Evolutionary conservation across 805 yeast genomes (phyloP), one percentile per base, ranked within the genome.

Genomic region (Starmera amethionina): DNA sequence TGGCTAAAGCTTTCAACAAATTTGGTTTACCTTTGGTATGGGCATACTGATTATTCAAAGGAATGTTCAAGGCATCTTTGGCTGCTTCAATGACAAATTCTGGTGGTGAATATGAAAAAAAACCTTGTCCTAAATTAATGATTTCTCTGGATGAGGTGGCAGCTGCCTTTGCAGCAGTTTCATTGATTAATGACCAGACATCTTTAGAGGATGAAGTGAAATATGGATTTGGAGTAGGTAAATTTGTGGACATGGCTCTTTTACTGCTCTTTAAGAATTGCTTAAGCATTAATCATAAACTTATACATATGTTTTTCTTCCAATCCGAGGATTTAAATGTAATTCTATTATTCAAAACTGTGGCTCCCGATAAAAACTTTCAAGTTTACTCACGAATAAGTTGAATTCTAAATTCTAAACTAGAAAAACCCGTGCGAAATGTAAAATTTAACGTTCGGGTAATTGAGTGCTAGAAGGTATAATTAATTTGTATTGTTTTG

Each of bases 91-190:
- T 68, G 13, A 95, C 96, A 62, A 93, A 93, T n/a, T 78, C 74
- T 1, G 98, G 98, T 3, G 98, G 98, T 28, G 89, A 75, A 59
- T 90, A 93, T 2, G 96, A 87, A 68, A 93, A 93, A 64, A 93
- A 93, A 2, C 98, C 98, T 61, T 93, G 98, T 30, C 98, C 98
- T 42, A 93, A 72, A 53, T 93, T 93, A 45, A 82, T 80, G 41
- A 90, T 77, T 40, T 86, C 83, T 51, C 82, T 71, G n/a, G 87
- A 88, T 36, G 77, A 78, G 33, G 63, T 64, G 3, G 58, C 50
- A 46, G 79, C 81, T 12, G 94, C 88, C 5, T 75, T 76, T 3
- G 94, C 94, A 0, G 97, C 97, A 2, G 98, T 82, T 55, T 89
- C 97, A 57, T 93, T 93, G 62, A 94, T 85, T 48, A 93, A 65